phyloP scores from a whole-genome alignment of 768 basidiomycete genomes.

The Amanita phalloides region DNA sequence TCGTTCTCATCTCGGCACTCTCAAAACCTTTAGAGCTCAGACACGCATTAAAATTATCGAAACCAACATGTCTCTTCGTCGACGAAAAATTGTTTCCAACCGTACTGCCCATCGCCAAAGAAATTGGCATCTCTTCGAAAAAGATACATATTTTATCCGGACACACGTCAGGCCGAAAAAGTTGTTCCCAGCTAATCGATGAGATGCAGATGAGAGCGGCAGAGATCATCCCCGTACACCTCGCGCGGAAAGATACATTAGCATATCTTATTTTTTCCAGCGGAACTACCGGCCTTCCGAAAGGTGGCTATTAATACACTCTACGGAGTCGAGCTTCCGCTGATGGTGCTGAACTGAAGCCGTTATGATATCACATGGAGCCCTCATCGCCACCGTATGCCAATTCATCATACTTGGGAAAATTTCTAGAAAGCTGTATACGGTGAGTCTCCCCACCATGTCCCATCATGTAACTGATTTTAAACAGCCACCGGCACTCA shows the following conservation, averaged over 20 bases:
- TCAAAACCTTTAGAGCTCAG: slow-evolving; percentile 27
- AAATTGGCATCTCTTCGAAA: slow-evolving; percentile 23
- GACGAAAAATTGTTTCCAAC: slow-evolving; percentile 20
- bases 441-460: slow-evolving; percentile 19
- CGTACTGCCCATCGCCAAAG: slow-evolving; percentile 21
- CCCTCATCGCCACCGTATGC: slow-evolving; percentile 33
- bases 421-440: slow-evolving; percentile 22
- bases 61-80: slow-evolving; percentile 24
- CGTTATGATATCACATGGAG: slow-evolving; percentile 65
- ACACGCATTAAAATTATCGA: slow-evolving; percentile 21
- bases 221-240: slow-evolving; percentile 29
- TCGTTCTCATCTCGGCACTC: slow-evolving; percentile 24
- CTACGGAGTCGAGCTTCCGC: too few species aligned
- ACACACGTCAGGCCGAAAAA: slow-evolving; percentile 23
- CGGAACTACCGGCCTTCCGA: slow-evolving; percentile 68
- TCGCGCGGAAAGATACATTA: slow-evolving; percentile 40
- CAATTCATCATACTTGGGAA: slow-evolving; percentile 23
- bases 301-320: slow-evolving; percentile 29
- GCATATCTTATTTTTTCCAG: slow-evolving; percentile 72
- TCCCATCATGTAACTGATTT: not conserved
- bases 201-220: slow-evolving; percentile 24
- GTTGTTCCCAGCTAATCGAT: slow-evolving; percentile 34
- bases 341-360: slow-evolving; percentile 21
- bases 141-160: slow-evolving; percentile 44
- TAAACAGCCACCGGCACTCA: slow-evolving; percentile 24